A percentile compares a stretch with the other conserved stretches of the same genome.
Conservation (phyloP, 2,329 filamentous ascomycete genomes). For the Cyphellophora attinorum region DNA sequence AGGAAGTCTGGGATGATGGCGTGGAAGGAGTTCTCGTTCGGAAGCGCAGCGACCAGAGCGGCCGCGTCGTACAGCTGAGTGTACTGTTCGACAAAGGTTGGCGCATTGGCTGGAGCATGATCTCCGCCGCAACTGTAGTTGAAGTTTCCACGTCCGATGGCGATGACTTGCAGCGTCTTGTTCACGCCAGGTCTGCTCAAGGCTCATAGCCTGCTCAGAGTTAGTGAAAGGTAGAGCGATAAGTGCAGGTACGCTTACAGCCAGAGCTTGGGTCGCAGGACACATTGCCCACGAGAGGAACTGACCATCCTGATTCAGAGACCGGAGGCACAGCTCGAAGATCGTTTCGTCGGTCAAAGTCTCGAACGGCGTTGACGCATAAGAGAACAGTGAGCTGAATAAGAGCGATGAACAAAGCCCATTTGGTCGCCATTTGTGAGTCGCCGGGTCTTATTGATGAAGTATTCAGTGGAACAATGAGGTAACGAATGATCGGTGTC, state of each 20-base stretch:
- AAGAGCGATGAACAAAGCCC: no score
- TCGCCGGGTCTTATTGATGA: no score
- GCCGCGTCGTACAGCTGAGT: constrained; percentile 36
- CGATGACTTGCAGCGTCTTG: constrained; percentile 32
- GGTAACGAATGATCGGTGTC: no score
- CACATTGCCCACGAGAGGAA: constrained; percentile 9
- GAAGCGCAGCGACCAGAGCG: constrained; percentile 17
- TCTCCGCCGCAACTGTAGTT: constrained; percentile 37
- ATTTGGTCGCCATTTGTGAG: no score
- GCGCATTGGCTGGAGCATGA: constrained; percentile 13
- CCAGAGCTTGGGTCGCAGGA: no score
- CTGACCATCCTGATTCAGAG: constrained; percentile 13
- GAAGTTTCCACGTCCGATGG: constrained; percentile 39
- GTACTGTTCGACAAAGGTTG: constrained; percentile 33
- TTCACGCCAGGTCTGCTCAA: constrained; percentile 23
- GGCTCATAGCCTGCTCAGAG: no score
- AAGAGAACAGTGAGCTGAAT: no score
- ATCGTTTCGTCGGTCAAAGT: constrained; percentile 9
- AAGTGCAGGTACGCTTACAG: no score
- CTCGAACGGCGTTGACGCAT: constrained; percentile 1
- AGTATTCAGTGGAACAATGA: no score
- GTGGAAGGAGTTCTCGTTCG: constrained; percentile 24
- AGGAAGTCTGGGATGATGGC: constrained; percentile 20
- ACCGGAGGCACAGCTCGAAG: constrained; percentile 8
- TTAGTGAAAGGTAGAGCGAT: neutral